Evolutionary conservation across 2,329 filamentous ascomycete genomes (phyloP).

Genomic region (Fonsecaea multimorphosa): DNA sequence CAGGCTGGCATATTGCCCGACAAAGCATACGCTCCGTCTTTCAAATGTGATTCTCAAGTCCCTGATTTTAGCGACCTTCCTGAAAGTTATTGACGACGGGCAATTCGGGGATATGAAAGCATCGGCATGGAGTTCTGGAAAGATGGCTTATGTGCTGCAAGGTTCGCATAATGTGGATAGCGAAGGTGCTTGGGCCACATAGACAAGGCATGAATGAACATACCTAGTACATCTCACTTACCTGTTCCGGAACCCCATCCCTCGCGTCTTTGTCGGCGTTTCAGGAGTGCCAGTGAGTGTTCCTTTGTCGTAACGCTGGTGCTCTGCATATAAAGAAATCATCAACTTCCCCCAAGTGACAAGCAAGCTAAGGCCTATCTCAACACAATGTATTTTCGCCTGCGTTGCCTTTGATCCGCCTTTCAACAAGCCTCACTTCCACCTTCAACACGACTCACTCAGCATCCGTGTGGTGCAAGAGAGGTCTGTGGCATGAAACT

Average conservation of each 20-base stretch:
- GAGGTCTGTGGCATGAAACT: not conserved
- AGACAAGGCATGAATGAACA: conserved; percentile 15
- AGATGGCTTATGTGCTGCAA: not conserved
- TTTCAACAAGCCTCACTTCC: conserved; percentile 8
- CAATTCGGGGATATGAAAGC: not conserved
- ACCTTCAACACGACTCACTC: not conserved
- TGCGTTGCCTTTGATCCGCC: not conserved
- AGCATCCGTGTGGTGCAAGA: not conserved
- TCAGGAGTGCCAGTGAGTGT: not conserved
- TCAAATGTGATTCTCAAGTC: conserved; percentile 64
- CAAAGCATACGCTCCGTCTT: conserved; percentile 73
- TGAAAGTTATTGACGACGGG: conserved; percentile 31
- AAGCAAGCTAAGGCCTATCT: not conserved
- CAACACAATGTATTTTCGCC: not conserved
- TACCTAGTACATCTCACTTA: not conserved
- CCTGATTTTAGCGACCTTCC: conserved; percentile 49
- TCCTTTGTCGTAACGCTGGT: not conserved
- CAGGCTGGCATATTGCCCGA: conserved; percentile 78
- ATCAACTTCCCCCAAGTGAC: not conserved
- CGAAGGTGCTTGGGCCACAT: not conserved
- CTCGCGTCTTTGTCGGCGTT: not conserved
- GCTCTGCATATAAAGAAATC: not conserved
- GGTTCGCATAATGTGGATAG: not conserved
- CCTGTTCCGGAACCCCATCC: not conserved
- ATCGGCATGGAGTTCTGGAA: conserved; percentile 8